These are phyloP conservation scores for Beta macrorhiza DNA, from an alignment of 179 eudicot species.

Conservation along the genomic window DNA sequence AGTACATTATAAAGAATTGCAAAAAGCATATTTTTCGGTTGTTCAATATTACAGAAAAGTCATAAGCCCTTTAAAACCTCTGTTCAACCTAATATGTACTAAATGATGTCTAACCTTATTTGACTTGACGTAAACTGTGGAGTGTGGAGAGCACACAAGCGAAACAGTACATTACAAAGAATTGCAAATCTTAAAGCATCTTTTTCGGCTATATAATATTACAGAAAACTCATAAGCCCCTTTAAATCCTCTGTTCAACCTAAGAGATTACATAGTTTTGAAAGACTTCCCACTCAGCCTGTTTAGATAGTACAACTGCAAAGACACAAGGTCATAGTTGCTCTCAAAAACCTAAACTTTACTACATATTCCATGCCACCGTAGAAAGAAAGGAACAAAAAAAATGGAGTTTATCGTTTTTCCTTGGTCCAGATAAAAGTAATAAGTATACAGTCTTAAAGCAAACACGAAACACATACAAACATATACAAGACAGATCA, in stretches of 20 bases:
- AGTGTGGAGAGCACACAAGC: neutral
- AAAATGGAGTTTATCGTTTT: neutral
- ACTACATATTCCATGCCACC: neutral
- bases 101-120: neutral
- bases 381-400: neutral
- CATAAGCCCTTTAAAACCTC: neutral
- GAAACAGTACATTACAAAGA: neutral
- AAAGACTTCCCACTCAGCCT: neutral
- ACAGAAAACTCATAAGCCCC: neutral
- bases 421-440: neutral
- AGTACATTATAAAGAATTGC: neutral
- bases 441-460: neutral
- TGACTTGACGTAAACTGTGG: neutral
- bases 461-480: neutral
- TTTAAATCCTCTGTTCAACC: neutral
- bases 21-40: neutral
- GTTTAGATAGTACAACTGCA: neutral
- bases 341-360: neutral
- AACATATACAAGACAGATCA: neutral
- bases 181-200: neutral
- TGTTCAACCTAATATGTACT: neutral
- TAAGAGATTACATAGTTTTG: neutral
- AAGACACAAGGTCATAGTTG: neutral
- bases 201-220: neutral
- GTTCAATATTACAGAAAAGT: too few species aligned